phyloP scores from a whole-genome alignment of 805 yeast species.

The Hagleromyces aurorensis region DNA sequence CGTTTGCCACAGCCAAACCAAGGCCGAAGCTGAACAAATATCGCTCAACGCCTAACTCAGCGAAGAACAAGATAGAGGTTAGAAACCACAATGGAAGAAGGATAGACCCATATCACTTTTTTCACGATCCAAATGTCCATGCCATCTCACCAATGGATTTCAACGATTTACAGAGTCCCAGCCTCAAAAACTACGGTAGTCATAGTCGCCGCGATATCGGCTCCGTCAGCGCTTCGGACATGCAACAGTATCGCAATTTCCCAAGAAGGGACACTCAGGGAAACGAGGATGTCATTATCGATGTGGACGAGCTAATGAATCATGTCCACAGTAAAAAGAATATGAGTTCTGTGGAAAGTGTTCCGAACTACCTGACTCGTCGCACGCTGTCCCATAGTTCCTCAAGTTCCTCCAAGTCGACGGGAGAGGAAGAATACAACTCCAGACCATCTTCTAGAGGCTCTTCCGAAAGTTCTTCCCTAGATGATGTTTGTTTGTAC shows the following conservation, averaged over 20 bases:
- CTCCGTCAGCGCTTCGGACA: too few species aligned
- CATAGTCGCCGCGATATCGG: too few species aligned
- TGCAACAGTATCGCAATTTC: too few species aligned
- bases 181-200: conserved; percentile 6
- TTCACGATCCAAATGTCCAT: conserved; percentile 4
- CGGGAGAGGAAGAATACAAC: conserved; percentile 17
- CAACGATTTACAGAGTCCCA: conserved; percentile 10
- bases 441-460: conserved; percentile 38
- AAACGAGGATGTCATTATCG: conserved; percentile 27
- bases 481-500: conserved; percentile 91
- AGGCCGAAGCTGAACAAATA: too few species aligned
- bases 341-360: conserved; percentile 1
- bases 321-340: conserved; percentile 18
- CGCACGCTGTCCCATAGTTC: neutral
- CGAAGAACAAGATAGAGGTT: too few species aligned
- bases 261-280: conserved; percentile 13
- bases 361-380: conserved; percentile 2
- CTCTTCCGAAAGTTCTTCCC: conserved; percentile 52
- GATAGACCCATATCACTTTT: conserved; percentile 3
- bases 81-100: conserved; percentile 5
- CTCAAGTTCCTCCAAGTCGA: conserved; percentile 4
- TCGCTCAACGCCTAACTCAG: too few species aligned
- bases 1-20: conserved; percentile 8
- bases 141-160: conserved; percentile 12
- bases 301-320: conserved; percentile 29